Evolutionary conservation across 2,329 filamentous ascomycete species (phyloP).

Genomic region (Lachnellula suecica): DNA sequence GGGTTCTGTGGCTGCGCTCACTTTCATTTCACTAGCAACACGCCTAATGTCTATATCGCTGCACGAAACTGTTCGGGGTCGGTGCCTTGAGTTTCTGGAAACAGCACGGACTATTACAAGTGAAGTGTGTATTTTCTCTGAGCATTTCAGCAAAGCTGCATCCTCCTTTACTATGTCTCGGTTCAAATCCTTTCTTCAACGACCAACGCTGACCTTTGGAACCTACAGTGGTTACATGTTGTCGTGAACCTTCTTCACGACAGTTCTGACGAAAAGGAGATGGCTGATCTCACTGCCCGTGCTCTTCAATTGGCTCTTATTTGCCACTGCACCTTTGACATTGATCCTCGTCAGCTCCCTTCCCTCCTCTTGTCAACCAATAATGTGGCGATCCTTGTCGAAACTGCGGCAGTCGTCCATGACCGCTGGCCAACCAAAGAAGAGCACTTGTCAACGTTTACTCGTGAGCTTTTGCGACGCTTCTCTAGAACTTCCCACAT

Average conservation of each 20-base stretch:
- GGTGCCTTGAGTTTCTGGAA: constrained; percentile 33
- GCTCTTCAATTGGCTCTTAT: constrained; percentile 40
- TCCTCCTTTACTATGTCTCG: no score
- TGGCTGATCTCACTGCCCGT: constrained; percentile 33
- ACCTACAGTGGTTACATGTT: constrained; percentile 39
- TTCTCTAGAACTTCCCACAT: constrained; percentile 13
- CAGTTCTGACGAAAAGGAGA: constrained; percentile 26
- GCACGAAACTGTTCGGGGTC: constrained; percentile 15
- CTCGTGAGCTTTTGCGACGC: constrained; percentile 1
- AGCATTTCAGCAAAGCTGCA: no score
- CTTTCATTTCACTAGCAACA: constrained; percentile 39
- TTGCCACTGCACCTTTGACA: constrained; percentile 43
- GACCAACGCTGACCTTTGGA: no score
- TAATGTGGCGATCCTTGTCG: constrained; percentile 35
- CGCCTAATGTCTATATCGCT: constrained; percentile 41
- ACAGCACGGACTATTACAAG: constrained; percentile 34
- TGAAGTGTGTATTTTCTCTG: no score
- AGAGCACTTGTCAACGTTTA: constrained; percentile 26
- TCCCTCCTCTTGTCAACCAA: constrained; percentile 24
- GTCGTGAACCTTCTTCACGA: constrained; percentile 10
- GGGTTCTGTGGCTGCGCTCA: constrained; percentile 39
- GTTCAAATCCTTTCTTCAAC: no score
- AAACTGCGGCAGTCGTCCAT: constrained; percentile 39
- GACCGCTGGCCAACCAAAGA: constrained; percentile 25
- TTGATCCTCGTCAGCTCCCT: constrained; percentile 34